A percentile compares a stretch with the other conserved stretches of the same genome.
Conservation (phyloP, 352 stramenopile species). For the Blastocystis hominis region DNA sequence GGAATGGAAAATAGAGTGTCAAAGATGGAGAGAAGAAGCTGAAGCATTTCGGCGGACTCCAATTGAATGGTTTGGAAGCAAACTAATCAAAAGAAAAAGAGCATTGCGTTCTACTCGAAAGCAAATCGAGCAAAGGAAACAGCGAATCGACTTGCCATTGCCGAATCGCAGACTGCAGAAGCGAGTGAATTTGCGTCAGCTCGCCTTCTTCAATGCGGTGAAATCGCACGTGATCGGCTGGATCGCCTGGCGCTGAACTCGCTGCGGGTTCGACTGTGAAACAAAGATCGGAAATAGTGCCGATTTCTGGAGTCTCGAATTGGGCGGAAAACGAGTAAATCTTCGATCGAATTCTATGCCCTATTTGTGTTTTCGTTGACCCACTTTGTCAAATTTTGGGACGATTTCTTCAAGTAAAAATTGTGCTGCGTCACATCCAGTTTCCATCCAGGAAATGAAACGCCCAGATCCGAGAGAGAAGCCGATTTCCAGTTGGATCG, state of each 20-base stretch:
- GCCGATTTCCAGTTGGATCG: not conserved
- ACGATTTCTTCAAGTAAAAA: not conserved
- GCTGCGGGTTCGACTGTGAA: too few relatives aligned
- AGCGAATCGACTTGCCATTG: not conserved
- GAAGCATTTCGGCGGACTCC: not conserved
- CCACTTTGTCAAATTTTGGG: not conserved
- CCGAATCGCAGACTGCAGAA: not conserved
- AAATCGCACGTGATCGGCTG: too few relatives aligned
- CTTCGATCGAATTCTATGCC: not conserved
- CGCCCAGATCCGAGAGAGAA: not conserved
- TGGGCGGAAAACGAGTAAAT: not conserved
- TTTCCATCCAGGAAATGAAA: not conserved
- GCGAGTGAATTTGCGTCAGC: not conserved
- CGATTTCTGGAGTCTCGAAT: not conserved
- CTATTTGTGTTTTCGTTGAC: not conserved
- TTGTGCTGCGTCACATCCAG: not conserved
- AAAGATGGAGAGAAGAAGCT: not conserved
- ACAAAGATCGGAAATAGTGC: not conserved
- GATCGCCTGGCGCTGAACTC: too few relatives aligned
- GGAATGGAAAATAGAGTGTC: not conserved
- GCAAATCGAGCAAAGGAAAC: not conserved
- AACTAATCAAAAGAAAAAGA: not conserved
- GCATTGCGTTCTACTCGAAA: not conserved
- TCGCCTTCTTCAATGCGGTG: not conserved
- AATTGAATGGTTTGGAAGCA: not conserved